These are phyloP conservation scores for Rhizopogon vesiculosus DNA, from an alignment of 768 basidiomycete species.

Conservation along the genomic window DNA sequence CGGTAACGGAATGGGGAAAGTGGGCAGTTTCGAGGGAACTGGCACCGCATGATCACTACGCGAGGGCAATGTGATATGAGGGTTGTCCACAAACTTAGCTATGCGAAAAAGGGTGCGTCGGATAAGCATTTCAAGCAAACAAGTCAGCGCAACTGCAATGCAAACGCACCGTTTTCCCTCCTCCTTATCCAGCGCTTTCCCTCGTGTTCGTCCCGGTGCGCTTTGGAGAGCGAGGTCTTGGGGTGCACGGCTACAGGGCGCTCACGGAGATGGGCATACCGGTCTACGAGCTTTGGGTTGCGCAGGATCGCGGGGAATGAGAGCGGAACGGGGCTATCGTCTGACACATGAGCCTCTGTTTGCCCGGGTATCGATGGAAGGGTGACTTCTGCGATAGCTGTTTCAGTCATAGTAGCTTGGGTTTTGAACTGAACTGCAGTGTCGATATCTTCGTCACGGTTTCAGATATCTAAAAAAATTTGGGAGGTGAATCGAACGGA, in stretches of 20 bases:
- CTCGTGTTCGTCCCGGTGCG: slow-evolving; percentile 57
- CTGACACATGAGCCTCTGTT: not conserved
- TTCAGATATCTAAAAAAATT: not conserved
- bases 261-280: slow-evolving; percentile 49
- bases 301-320: slow-evolving; percentile 73
- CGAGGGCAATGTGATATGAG: slow-evolving; percentile 63
- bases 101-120: not conserved
- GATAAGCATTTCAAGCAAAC: not conserved
- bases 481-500: no score
- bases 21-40: slow-evolving; percentile 40
- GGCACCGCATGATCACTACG: slow-evolving; percentile 48
- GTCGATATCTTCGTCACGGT: not conserved
- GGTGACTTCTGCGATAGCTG: not conserved
- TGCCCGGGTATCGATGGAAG: not conserved
- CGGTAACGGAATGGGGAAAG: slow-evolving; percentile 77
- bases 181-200: slow-evolving; percentile 77
- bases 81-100: slow-evolving; percentile 73
- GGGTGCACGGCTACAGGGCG: slow-evolving; percentile 5
- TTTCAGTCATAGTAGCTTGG: not conserved
- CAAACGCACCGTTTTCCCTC: slow-evolving; percentile 65
- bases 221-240: slow-evolving; percentile 27
- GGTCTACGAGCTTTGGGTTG: slow-evolving; percentile 46
- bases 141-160: not conserved
- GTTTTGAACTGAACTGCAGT: not conserved
- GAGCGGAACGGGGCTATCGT: slow-evolving; percentile 39